A percentile compares a stretch with the other conserved stretches of the same genome.
These are phyloP conservation scores for Aspergillus puulaauensis DNA, from an alignment of 2,329 filamentous ascomycete genomes.

Conservation along the genomic window DNA sequence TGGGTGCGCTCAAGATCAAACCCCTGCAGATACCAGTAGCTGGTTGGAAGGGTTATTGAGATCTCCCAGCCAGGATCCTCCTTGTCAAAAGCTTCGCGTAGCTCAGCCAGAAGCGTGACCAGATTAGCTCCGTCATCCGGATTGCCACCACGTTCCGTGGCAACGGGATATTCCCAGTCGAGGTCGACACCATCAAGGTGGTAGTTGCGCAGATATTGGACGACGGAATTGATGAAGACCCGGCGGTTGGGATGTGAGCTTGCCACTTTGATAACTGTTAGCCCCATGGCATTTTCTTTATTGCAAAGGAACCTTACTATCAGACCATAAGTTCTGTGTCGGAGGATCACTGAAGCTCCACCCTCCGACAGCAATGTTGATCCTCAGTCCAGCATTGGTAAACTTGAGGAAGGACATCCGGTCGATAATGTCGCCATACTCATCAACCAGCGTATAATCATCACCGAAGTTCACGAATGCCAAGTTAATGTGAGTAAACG, in stretches of 20 bases:
- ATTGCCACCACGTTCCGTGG: constrained; percentile 6
- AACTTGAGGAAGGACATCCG: neutral
- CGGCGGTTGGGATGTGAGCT: no score
- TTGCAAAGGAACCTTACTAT: no score
- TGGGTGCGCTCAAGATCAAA: constrained; percentile 8
- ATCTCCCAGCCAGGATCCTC: neutral
- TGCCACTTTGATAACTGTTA: no score
- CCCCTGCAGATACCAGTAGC: constrained; percentile 12
- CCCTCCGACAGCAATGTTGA: neutral
- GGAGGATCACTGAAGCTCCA: neutral
- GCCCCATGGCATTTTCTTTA: no score
- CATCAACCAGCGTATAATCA: neutral
- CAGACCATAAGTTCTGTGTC: no score
- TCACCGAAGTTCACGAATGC: neutral
- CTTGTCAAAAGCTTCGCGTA: neutral
- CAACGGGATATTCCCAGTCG: constrained; percentile 6
- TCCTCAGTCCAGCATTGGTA: neutral
- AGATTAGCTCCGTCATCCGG: neutral
- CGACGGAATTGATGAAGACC: neutral
- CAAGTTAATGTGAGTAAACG: constrained; percentile 1
- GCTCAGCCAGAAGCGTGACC: neutral
- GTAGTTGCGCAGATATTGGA: neutral
- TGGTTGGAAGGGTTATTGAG: neutral
- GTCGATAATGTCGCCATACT: neutral
- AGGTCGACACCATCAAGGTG: neutral